Evolutionary conservation across 106 monocot genomes (phyloP), one percentile per base, ranked within the genome.

Genomic region (Ottelia alismoides): DNA sequence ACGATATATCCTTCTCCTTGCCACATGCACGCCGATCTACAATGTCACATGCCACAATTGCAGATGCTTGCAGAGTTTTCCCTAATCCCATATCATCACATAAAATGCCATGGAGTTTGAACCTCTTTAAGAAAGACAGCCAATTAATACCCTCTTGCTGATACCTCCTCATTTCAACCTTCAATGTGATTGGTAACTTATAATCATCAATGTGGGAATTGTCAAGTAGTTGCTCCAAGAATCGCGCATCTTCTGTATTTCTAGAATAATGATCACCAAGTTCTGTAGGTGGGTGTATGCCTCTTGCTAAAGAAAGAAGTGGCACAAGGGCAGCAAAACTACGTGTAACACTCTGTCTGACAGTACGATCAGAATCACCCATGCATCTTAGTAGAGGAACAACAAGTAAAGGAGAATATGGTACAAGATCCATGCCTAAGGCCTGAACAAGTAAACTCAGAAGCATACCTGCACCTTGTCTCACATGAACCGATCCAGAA

Each of bases 31-130:
- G 82, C 5, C 56, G 50, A 51, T 98, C 96, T 44, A 49, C 76
- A 69, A 98, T 79, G 60, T 98, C 82, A 58, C 81, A 69, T 51
- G 96, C 96, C 27, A 96, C 81, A 40, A 96, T 98, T 50, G 96
- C 89, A 19, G 96, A 89, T 63, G 96, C 85, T 74, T 98, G 96
- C 57, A 98, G 89, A 28, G 96, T 98, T 77, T 98, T 98, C 23
- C 96, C 96, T 47, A 98, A 68, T 18, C 96, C 96, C 96, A 98
- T 98, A 55, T 98, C 96, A 89, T 98, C 96, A 65, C 96, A 98
- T 65, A 98, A 70, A 53, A 98, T 98, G 46, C 96, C 96, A 79
- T 98, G 96, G 53, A 89, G 78, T 67, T 89, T 98, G 68, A 98
- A 98, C 51, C 96, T 78, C 40, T 74, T 82, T 54, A 98, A 65